Evolutionary conservation across 768 basidiomycete species (phyloP), one percentile per base, ranked within the genome.

Genomic region (Mycena capillaripes): DNA sequence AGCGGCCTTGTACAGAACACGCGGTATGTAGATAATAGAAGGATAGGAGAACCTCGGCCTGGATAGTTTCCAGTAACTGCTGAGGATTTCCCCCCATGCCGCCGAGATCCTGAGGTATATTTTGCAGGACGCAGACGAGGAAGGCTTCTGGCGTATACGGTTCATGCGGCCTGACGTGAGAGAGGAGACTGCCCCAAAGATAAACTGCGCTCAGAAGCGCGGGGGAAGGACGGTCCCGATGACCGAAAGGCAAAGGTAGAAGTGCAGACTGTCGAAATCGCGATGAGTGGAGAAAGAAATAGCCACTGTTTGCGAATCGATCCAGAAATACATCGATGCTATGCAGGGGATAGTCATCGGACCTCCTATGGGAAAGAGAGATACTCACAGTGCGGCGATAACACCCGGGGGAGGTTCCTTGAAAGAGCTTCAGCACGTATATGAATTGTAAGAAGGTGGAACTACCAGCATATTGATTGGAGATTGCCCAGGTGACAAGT

Each of bases 161-260:
- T 72, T 6, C 81, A 77, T 66, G 86, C 82, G 5, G 85, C 79
- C 48, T 82, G 3, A 38, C 17, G 4, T 12, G 83, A 0, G 87
- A 85, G n/a, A 92, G 82, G 64, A 87, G 85, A 40, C 84, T 78
- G 11, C 89, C 90, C 84, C 89, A 87, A 0, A 92, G 83, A 56
- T 87, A 88, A 1, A 89, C 85, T 5, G 82, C 82, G 69, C 82
- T 87, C 40, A 88, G 81, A 5, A 91, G 80, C 5, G 87, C 87
- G 12, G 87, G 86, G 6, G 88, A 81, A 23, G 88, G 88, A 4
- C 88, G 80, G 44, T 85, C 82, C 5, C 84, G 82, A 52, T 88
- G 84, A 0, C 88, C 85, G 59, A 90, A 83, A 2, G 86, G 83
- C 52, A 86, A 85, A 2, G 84, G 79, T 17, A 92, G 83, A 59